Evolutionary conservation across 2,329 filamentous ascomycete species (phyloP).

Genomic region (Teratosphaeria nubilosa): DNA sequence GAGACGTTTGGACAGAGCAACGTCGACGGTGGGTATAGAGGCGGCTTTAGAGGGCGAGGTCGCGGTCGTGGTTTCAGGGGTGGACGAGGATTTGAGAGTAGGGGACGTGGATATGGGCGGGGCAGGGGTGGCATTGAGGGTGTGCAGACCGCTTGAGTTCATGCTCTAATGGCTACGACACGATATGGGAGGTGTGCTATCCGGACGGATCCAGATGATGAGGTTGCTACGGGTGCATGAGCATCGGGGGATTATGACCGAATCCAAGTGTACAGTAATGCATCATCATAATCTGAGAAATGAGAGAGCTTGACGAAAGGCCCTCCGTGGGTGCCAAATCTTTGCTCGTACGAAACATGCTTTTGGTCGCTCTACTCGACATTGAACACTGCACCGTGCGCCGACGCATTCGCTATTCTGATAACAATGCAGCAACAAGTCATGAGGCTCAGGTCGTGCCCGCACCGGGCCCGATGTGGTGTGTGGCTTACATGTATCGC

Average conservation of each 20-base stretch:
- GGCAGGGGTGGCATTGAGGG: not conserved
- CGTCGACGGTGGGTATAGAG: conserved; percentile 65
- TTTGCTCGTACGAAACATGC: not conserved
- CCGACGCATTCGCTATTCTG: no score
- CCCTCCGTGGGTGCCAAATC: not conserved
- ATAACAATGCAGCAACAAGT: no score
- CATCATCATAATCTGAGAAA: not conserved
- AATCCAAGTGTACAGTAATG: not conserved
- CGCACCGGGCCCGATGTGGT: no score
- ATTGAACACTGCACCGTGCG: no score
- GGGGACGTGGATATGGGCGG: not conserved
- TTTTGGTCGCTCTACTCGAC: not conserved
- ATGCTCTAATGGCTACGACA: not conserved
- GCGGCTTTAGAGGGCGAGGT: conserved; percentile 69
- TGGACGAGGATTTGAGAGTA: not conserved
- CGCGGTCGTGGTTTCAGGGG: conserved; percentile 37
- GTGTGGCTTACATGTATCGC: no score
- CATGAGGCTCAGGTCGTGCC: no score
- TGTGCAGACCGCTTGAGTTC: not conserved
- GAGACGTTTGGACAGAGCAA: conserved; percentile 97
- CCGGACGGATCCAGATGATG: not conserved
- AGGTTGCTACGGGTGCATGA: not conserved
- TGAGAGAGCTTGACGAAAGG: not conserved
- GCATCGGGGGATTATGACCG: not conserved
- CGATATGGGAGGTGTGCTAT: not conserved